phyloP scores from a whole-genome alignment of 768 basidiomycete species.

The Tylopilus felleus region DNA sequence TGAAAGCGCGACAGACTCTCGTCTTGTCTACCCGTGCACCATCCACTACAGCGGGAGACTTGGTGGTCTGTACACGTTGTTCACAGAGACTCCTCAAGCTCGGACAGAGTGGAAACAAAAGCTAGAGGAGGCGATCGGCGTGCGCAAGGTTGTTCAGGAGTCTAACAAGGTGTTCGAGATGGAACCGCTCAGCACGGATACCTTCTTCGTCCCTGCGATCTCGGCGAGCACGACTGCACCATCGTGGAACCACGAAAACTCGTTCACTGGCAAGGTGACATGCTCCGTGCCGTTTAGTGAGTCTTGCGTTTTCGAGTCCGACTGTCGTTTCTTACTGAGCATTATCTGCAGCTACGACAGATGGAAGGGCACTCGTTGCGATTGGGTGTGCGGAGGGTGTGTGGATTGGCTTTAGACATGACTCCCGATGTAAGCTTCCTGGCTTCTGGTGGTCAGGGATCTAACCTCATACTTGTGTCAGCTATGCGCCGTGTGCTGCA shows the following conservation, averaged over 20 bases:
- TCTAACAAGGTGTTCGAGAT: slow-evolving; percentile 94
- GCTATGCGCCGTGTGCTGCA: slow-evolving; percentile 93
- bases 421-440: slow-evolving; percentile 63
- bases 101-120: slow-evolving; percentile 88
- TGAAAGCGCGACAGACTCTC: slow-evolving; percentile 56
- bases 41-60: slow-evolving; percentile 85
- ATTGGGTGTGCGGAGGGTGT: slow-evolving; percentile 95
- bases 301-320: slow-evolving; percentile 8
- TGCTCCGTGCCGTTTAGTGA: slow-evolving; percentile 92
- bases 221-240: slow-evolving; percentile 43
- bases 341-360: slow-evolving; percentile 59
- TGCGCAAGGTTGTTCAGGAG: slow-evolving; percentile 86
- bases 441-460: not conserved
- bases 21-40: slow-evolving; percentile 82
- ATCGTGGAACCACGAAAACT: slow-evolving; percentile 65
- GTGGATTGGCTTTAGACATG: slow-evolving; percentile 90
- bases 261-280: slow-evolving; percentile 82
- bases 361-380: slow-evolving; percentile 83
- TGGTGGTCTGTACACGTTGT: slow-evolving; percentile 84
- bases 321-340: slow-evolving; percentile 7
- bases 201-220: slow-evolving; percentile 76
- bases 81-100: slow-evolving; percentile 74
- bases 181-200: slow-evolving; percentile 84
- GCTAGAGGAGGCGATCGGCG: slow-evolving; percentile 80
- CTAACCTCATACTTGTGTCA: slow-evolving; percentile 30